These are phyloP conservation scores for Suillus brevipes DNA, from an alignment of 768 basidiomycete species.

Conservation along the genomic window DNA sequence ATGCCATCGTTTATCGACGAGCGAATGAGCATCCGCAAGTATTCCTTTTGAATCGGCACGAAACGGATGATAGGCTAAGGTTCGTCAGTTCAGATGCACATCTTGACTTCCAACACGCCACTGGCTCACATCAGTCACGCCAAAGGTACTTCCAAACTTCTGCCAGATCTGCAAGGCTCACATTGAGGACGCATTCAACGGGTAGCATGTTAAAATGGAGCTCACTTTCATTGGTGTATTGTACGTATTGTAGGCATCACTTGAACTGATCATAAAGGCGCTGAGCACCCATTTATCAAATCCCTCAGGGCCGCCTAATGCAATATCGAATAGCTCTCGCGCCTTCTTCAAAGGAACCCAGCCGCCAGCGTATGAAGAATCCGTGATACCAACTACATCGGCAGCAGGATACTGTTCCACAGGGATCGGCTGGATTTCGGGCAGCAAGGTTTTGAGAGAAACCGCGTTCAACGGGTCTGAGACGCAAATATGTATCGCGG, in stretches of 20 bases:
- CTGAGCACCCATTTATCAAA: slow-evolving; percentile 46
- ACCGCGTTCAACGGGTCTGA: slow-evolving; percentile 21
- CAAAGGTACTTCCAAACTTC: slow-evolving; percentile 23
- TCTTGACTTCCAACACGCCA: slow-evolving; percentile 19
- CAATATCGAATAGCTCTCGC: slow-evolving; percentile 33
- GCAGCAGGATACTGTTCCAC: slow-evolving; percentile 17
- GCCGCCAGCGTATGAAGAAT: slow-evolving; percentile 27
- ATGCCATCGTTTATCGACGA: slow-evolving; percentile 46
- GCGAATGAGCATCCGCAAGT: slow-evolving; percentile 34
- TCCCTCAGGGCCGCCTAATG: slow-evolving; percentile 39
- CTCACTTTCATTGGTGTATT: slow-evolving; percentile 41
- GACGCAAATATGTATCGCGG: slow-evolving; percentile 40
- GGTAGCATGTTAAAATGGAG: not conserved
- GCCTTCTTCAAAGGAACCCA: slow-evolving; percentile 42
- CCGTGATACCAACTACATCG: slow-evolving; percentile 26
- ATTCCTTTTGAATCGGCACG: slow-evolving; percentile 19
- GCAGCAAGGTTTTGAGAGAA: slow-evolving; percentile 28
- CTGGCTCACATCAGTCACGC: slow-evolving; percentile 24
- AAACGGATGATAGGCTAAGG: slow-evolving; percentile 34
- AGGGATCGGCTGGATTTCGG: slow-evolving; percentile 39
- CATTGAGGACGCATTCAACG: not conserved
- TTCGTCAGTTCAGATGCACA: slow-evolving; percentile 19
- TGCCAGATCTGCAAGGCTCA: slow-evolving; percentile 20
- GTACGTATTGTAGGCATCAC: slow-evolving; percentile 43
- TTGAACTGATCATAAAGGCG: slow-evolving; percentile 41